A percentile compares a stretch with the other conserved stretches of the same genome.
phyloP scores from a whole-genome alignment of 164 flowering plant species.

The Macadamia tetraphylla region DNA sequence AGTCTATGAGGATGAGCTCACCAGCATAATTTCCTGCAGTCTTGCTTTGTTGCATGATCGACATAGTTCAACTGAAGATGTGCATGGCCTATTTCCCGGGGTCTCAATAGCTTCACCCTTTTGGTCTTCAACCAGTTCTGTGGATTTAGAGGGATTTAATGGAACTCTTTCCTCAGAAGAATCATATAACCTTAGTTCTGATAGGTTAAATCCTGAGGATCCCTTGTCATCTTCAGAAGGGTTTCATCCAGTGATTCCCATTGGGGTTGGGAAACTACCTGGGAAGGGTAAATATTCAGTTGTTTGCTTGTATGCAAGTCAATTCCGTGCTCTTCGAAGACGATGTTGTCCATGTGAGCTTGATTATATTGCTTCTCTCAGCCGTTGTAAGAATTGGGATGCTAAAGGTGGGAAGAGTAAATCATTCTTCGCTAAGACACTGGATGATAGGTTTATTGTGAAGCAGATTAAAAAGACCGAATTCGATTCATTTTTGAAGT shows the following conservation, averaged over 20 bases:
- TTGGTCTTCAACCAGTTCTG: slow-evolving; percentile 43
- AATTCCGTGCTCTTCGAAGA: slow-evolving; percentile 60
- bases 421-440: slow-evolving; percentile 80
- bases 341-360: slow-evolving; percentile 67
- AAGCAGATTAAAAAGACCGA: slow-evolving; percentile 91
- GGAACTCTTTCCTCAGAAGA: slow-evolving; percentile 37
- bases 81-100: slow-evolving; percentile 26
- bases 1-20: slow-evolving; percentile 70
- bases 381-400: slow-evolving; percentile 86
- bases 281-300: slow-evolving; percentile 74
- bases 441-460: slow-evolving; percentile 84
- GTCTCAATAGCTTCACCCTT: slow-evolving; percentile 27
- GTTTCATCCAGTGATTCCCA: slow-evolving; percentile 47
- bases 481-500: slow-evolving; percentile 69
- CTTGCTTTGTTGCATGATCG: slow-evolving; percentile 49
- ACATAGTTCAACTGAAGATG: slow-evolving; percentile 19
- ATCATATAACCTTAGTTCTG: slow-evolving; percentile 48
- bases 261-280: slow-evolving; percentile 46
- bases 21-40: slow-evolving; percentile 86
- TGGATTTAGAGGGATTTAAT: slow-evolving; percentile 41
- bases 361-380: slow-evolving; percentile 79
- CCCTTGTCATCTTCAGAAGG: slow-evolving; percentile 30
- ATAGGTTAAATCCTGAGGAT: slow-evolving; percentile 45
- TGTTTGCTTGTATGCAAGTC: slow-evolving; percentile 51
- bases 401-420: slow-evolving; percentile 98